A percentile compares a stretch with the other conserved stretches of the same genome.
Evolutionary conservation across 495 filamentous ascomycete genomes (phyloP).

Genomic region (Daldinia bambusicola): DNA sequence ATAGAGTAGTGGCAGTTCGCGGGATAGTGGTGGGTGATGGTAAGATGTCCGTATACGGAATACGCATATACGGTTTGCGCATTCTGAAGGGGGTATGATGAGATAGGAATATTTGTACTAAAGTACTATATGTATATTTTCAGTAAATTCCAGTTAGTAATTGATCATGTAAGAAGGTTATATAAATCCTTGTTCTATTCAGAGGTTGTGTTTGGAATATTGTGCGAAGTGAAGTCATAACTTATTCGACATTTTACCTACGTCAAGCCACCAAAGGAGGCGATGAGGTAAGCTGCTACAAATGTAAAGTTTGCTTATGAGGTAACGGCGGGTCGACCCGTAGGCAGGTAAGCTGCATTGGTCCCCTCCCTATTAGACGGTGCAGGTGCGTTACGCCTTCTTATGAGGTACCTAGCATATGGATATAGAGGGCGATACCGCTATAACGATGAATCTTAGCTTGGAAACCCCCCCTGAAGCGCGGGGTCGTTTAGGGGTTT

Average conservation of each 20-base stretch:
- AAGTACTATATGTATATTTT: slow-evolving; percentile 6
- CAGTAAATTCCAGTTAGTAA: not conserved
- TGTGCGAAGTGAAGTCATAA: slow-evolving; percentile 34
- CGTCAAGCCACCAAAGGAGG: not conserved
- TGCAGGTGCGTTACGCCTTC: not conserved
- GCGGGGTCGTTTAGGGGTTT: slow-evolving; percentile 14
- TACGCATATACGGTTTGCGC: slow-evolving; percentile 79
- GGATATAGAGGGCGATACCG: not conserved
- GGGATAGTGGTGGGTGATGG: slow-evolving; percentile 83
- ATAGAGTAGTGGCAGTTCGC: slow-evolving; percentile 69
- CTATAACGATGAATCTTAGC: not conserved
- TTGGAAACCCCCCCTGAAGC: not conserved
- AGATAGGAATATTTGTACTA: slow-evolving; percentile 6
- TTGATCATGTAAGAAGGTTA: not conserved
- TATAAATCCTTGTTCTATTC: slow-evolving; percentile 11
- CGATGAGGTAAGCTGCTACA: slow-evolving; percentile 2
- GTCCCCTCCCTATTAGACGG: not conserved
- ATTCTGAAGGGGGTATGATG: slow-evolving; percentile 51
- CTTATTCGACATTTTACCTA: slow-evolving; percentile 3
- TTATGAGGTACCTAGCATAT: slow-evolving; percentile 3
- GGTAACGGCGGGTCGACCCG: slow-evolving; percentile 12
- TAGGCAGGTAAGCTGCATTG: slow-evolving; percentile 3
- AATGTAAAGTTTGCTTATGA: not conserved
- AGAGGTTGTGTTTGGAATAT: slow-evolving; percentile 1
- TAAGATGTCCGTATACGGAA: slow-evolving; percentile 88